Evolutionary conservation across 495 filamentous ascomycete genomes (phyloP), one percentile per base, ranked within the genome.

Genomic region (Penicillium subrubescens): DNA sequence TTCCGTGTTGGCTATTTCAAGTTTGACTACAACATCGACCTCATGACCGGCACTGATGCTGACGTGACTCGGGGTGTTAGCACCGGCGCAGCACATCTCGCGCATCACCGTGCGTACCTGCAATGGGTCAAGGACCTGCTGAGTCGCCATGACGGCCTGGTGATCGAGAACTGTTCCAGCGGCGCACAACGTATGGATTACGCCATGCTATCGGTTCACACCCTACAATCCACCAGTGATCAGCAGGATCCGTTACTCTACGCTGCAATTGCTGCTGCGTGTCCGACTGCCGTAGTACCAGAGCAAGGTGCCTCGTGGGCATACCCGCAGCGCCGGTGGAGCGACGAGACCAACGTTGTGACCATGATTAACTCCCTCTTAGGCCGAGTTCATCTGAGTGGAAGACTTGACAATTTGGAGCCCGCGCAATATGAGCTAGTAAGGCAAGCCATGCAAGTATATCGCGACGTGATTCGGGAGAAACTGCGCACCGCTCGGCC

Each of bases 11-110:
- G 68, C 1, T 73, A 71, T 55, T 73, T 71, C 68, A 71, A 71
- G 21, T 73, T 73, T 56, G 71, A 73, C 59, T 71, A 71, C 56
- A 71, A 73, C 19, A 73, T 73, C 44, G 63, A 73, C 14, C 65
- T 70, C 31, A 60, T 57, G 19, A 61, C 68, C 29, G 71, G 71
- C 12, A 73, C 71, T 14, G 71, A 73, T 55, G 39, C 39, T 15
- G 39, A 43, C 15, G 39, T 43, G 17, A 43, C 39, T n/a, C 14
- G 39, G 15, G 39, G 39, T n/a, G 15, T 43, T n/a, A 43, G 39
- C 39, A 43, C 39, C 39, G 39, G 39, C 39, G 39, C 39, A 4
- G 39, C 39, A 43, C 39, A 43, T 43, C 39, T 43, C 39, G 39
- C 39, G 3, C 39, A 43, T 43, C 39, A 43, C 17, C 39, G 39